These are phyloP conservation scores for Musa acuminata DNA, from an alignment of 176 grass and related monocot species.

Conservation along the genomic window DNA sequence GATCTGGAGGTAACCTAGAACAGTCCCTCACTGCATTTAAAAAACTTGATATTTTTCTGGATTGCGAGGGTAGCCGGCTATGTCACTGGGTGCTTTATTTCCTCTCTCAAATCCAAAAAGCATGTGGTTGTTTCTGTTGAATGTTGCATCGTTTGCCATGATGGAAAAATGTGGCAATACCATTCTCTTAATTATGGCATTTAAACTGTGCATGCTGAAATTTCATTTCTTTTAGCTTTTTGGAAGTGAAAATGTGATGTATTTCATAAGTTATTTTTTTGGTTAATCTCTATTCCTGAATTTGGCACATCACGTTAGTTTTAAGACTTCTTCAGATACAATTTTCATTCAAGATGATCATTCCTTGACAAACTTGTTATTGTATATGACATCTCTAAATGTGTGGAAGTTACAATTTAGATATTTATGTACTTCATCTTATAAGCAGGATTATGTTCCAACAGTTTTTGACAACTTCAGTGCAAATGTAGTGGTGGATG, in stretches of 20 bases:
- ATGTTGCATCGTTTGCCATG: neutral
- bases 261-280: no score
- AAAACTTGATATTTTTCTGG: neutral
- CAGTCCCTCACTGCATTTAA: neutral
- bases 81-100: neutral
- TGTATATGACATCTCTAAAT: neutral
- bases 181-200: no score
- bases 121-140: no score
- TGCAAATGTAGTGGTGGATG: conserved; percentile 37
- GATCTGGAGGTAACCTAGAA: neutral
- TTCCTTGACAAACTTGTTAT: neutral
- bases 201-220: no score
- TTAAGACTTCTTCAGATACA: no score
- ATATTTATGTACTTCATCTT: neutral
- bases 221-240: no score
- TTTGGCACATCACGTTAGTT: no score
- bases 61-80: neutral
- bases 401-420: neutral
- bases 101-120: neutral
- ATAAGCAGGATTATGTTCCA: conserved; percentile 36
- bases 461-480: conserved; percentile 26
- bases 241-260: no score
- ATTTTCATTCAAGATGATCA: no score
- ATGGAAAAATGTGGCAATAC: neutral
- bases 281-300: no score